Evolutionary conservation across 495 filamentous ascomycete species (phyloP).

Genomic region (Letharia lupina): DNA sequence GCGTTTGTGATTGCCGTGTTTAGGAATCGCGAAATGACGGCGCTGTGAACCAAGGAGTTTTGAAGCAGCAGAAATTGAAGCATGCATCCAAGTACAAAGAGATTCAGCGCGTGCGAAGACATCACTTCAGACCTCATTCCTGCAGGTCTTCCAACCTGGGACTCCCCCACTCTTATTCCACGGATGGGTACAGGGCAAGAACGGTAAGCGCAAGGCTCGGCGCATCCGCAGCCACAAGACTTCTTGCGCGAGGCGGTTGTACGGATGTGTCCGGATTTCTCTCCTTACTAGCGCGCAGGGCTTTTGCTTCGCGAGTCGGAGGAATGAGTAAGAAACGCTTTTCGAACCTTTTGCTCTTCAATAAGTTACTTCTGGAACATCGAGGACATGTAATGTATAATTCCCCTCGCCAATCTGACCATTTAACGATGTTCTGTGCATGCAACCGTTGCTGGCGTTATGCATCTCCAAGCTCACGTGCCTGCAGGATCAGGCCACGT

Average conservation of each 20-base stretch:
- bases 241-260: not conserved
- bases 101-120: not conserved
- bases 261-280: not conserved
- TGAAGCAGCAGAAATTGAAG: not conserved
- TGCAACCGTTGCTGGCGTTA: not conserved
- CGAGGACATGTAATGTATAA: no score
- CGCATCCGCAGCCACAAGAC: not conserved
- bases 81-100: not conserved
- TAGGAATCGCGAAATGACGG: not conserved
- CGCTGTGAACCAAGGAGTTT: not conserved
- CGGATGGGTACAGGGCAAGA: not conserved
- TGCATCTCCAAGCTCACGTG: not conserved
- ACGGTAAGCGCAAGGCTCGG: not conserved
- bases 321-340: not conserved
- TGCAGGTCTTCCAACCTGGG: not conserved
- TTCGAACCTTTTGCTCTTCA: not conserved
- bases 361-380: no score
- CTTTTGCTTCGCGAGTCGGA: not conserved
- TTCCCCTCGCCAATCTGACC: no score
- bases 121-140: no score
- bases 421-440: no score
- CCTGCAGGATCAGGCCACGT: not conserved
- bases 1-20: not conserved
- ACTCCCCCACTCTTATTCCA: constrained; percentile 3
- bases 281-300: not conserved